Base-by-base conservation (phyloP, 768 basidiomycete species). In the Collybiopsis confluens region DNA sequence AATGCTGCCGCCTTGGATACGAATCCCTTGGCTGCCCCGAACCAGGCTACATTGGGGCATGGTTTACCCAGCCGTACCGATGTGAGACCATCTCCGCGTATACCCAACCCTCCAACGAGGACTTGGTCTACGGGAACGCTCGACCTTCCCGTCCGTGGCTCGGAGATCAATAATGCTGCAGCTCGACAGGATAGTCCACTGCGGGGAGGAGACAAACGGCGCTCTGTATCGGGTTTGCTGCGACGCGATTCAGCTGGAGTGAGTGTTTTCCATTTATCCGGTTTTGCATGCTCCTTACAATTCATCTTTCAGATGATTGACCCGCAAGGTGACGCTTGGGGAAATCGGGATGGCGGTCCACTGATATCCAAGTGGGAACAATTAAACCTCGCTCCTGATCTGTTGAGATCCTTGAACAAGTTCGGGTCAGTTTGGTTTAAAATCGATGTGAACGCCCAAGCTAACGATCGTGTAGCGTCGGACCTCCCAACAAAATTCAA, bases 401-500 rank as follows among this genome's bases (percentile, higher is more conserved):
- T 98, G 10, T 75, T 97, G 62, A 80, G 92, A 49, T 93, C 92
- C 40, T 77, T 98, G 57, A 84, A 79, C 57, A 96, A 95, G 70
- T 98, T 97, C 65, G 96, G 95, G 94, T 96, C 59, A 73, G 86
- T 73, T 33, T 54, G 52, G 6, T 33, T 37, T 43, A 30, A 21
- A 6, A 23, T 48, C 33, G 37, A 23, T n/a, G n/a, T n/a, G n/a
- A 15, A 41, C 40, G 28, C 16, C 44, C 33, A 30, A 55, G 27
- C 37, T 49, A 37, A 56, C 54, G 21, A 50, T 56, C 23, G 38
- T 54, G 23, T 62, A 95, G 94, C 38, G 87, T 98, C 57, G 95
- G 96, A 1, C 97, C 97, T 1, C 97, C 97, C 5, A 98, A 98
- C 70, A 99, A 99, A 76, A 97, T 99, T 59, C 97, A 98, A 70